Percentiles rank a stretch among this genome's conserved stretches.
phyloP scores from a whole-genome alignment of 164 flowering plant genomes.

The Saururus chinensis region DNA sequence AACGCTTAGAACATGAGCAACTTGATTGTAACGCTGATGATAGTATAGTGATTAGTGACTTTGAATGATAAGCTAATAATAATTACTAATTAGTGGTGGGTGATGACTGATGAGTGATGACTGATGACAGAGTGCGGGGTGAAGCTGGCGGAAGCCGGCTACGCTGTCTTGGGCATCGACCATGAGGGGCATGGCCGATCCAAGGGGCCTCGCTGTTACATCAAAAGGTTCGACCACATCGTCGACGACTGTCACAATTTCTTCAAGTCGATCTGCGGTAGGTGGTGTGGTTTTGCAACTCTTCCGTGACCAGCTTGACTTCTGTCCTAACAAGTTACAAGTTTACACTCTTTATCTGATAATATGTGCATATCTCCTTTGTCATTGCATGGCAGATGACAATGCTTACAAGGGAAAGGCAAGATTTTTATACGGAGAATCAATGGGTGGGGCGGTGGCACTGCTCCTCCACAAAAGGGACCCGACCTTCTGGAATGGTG shows the following conservation, averaged over 20 bases:
- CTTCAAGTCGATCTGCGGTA: constrained; percentile 77
- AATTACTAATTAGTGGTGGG: too few species aligned
- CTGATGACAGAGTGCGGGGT: neutral
- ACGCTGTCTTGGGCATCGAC: constrained; percentile 76
- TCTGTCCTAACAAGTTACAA: too few species aligned
- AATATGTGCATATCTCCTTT: too few species aligned
- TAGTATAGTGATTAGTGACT: too few species aligned
- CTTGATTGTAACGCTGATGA: too few species aligned
- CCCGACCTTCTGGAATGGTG: constrained; percentile 20
- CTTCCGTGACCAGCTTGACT: too few species aligned
- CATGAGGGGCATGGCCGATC: constrained; percentile 91
- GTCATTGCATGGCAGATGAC: constrained; percentile 6
- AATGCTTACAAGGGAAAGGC: constrained; percentile 11
- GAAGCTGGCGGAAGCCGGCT: constrained; percentile 16
- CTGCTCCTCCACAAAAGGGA: constrained; percentile 13
- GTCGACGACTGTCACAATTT: constrained; percentile 52
- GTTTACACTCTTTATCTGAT: too few species aligned
- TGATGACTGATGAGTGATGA: neutral
- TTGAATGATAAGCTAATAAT: too few species aligned
- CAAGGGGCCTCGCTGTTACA: constrained; percentile 75
- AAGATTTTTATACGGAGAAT: constrained; percentile 17
- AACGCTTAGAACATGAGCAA: too few species aligned
- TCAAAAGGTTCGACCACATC: constrained; percentile 67
- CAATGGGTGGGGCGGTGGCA: constrained; percentile 26
- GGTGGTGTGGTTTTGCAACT: constrained; percentile 4